Conservation (phyloP, 2,329 filamentous ascomycete genomes). For the Calonectria pteridis region DNA sequence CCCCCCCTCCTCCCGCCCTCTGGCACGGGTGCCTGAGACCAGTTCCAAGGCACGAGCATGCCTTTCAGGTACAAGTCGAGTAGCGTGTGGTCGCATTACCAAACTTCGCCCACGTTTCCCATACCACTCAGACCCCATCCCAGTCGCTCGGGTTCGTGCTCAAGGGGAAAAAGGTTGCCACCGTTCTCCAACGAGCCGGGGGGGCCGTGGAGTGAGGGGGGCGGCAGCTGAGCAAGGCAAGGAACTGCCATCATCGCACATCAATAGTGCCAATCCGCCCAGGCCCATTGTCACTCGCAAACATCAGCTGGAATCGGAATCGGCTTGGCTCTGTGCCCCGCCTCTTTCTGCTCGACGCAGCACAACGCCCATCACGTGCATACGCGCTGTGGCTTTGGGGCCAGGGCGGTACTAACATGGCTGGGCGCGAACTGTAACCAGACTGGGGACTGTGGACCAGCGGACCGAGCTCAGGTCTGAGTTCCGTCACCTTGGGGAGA, state of each 20-base stretch:
- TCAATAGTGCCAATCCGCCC: neutral
- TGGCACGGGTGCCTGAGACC: constrained; percentile 26
- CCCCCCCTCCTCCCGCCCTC: neutral
- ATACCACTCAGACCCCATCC: constrained; percentile 19
- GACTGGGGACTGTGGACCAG: too few relatives aligned
- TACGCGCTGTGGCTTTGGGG: constrained; percentile 39
- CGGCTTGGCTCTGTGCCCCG: constrained; percentile 5
- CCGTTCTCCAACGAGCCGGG: neutral
- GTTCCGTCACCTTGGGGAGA: neutral
- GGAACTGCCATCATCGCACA: neutral
- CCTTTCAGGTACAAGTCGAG: constrained; percentile 20
- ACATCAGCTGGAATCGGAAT: constrained; percentile 1
- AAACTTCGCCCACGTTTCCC: constrained; percentile 20
- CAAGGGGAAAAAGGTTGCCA: constrained; percentile 30
- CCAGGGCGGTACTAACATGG: neutral
- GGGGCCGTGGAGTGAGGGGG: neutral
- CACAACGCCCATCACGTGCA: constrained; percentile 42
- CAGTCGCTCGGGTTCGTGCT: constrained; percentile 25
- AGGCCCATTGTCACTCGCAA: neutral
- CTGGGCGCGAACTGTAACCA: constrained; percentile 23
- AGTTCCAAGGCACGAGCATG: constrained; percentile 5
- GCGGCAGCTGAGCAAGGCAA: constrained; percentile 14
- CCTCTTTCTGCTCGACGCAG: neutral
- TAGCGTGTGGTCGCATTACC: constrained; percentile 24
- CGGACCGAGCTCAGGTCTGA: constrained; percentile 3